A percentile compares a stretch with the other conserved stretches of the same genome.
These are phyloP conservation scores for Chytriomyces sp. DNA, from an alignment of 192 early-diverging fungal species.

Conservation along the genomic window DNA sequence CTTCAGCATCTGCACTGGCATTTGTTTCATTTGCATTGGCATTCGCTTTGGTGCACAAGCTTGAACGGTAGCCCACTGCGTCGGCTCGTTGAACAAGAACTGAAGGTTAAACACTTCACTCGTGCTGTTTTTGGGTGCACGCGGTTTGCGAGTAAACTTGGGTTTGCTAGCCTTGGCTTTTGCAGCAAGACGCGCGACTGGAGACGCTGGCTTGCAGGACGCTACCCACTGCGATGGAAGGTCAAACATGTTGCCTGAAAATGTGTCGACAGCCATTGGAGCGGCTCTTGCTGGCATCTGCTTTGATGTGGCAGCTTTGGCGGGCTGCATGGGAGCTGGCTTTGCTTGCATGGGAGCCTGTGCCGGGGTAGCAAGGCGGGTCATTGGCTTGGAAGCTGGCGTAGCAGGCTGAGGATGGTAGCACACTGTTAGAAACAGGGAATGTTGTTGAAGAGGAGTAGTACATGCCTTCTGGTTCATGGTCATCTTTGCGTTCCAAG, in stretches of 20 bases:
- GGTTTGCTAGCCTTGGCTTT: neutral
- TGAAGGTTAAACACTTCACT: slow-evolving; percentile 26
- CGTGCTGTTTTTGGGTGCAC: neutral
- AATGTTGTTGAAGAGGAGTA: neutral
- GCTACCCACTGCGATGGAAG: slow-evolving; percentile 22
- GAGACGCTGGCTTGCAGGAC: slow-evolving; percentile 17
- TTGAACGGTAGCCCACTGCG: slow-evolving; percentile 8
- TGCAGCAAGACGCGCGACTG: neutral
- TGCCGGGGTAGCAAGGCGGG: neutral
- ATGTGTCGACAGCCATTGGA: neutral
- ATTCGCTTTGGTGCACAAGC: slow-evolving; percentile 11
- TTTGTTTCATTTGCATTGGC: neutral
- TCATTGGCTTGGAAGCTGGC: neutral
- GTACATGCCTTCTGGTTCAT: slow-evolving; percentile 8
- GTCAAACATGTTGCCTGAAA: slow-evolving; percentile 28
- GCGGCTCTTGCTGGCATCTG: slow-evolving; percentile 2
- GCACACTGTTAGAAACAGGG: neutral
- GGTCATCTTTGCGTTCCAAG: slow-evolving; percentile 5
- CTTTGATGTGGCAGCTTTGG: slow-evolving; percentile 12
- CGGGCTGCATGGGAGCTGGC: neutral
- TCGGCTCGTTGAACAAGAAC: slow-evolving; percentile 18
- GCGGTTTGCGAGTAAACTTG: neutral
- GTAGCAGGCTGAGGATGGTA: neutral
- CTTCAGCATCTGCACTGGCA: neutral
- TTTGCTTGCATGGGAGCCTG: neutral